phyloP scores from a whole-genome alignment of 1,284 basidiomycete species.

The Athelia psychrophila region DNA sequence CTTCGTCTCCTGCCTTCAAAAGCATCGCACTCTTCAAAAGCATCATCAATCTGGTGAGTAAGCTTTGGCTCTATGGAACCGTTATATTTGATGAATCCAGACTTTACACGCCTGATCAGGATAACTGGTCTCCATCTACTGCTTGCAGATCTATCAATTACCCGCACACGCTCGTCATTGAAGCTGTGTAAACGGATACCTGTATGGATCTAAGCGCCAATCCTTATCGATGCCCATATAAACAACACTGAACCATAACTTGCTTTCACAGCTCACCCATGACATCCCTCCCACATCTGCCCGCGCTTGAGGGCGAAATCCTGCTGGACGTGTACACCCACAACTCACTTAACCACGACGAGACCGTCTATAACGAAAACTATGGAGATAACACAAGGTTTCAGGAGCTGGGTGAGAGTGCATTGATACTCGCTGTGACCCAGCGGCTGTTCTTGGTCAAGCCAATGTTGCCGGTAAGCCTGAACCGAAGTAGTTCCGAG shows the following conservation, averaged over 20 bases:
- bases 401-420: conserved; percentile 41
- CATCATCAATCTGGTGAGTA: too few species aligned
- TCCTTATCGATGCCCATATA: not conserved
- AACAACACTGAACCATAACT: not conserved
- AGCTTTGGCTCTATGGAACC: too few species aligned
- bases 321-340: conserved; percentile 52
- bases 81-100: too few species aligned
- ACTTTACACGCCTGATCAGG: too few species aligned
- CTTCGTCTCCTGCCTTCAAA: too few species aligned
- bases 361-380: conserved; percentile 15
- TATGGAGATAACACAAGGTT: conserved; percentile 50
- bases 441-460: conserved; percentile 37
- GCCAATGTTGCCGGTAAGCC: conserved; percentile 39
- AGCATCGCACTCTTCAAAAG: too few species aligned
- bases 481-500: not conserved
- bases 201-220: not conserved
- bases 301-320: conserved; percentile 47
- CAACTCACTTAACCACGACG: conserved; percentile 24
- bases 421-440: conserved; percentile 42
- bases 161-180: not conserved
- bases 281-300: conserved; percentile 28
- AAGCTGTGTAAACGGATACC: not conserved
- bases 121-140: not conserved
- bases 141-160: not conserved
- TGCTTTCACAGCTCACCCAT: not conserved